These are phyloP conservation scores for Leishmania gerbilli DNA, from an alignment of 208 protist species.

Conservation along the genomic window DNA sequence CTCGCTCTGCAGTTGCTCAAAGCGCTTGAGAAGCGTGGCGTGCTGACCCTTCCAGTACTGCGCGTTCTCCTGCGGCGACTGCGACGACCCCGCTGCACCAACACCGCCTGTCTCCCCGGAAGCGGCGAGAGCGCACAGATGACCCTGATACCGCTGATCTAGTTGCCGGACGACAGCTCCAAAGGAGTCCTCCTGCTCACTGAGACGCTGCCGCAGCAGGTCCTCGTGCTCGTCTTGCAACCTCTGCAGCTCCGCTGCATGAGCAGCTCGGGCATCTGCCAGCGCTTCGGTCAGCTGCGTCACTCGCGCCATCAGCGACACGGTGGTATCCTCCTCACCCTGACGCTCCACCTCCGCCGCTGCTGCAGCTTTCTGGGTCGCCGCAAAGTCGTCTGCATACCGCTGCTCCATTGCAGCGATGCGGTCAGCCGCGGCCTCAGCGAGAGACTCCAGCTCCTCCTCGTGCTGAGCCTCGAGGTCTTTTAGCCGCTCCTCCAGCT, in stretches of 20 bases:
- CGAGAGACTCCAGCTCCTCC: constrained; percentile 56
- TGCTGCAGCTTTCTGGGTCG: not conserved
- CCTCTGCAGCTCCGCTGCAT: constrained; percentile 3
- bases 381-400: constrained; percentile 14
- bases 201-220: constrained; percentile 19
- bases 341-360: not conserved
- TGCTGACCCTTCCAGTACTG: constrained; percentile 39
- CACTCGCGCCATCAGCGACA: constrained; percentile 6
- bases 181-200: constrained; percentile 22
- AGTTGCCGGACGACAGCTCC: constrained; percentile 25
- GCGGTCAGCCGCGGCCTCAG: constrained; percentile 48
- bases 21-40: constrained; percentile 38
- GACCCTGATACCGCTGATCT: constrained; percentile 32
- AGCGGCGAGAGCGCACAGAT: constrained; percentile 6
- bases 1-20: constrained; percentile 52
- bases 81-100: not conserved
- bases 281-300: constrained; percentile 5
- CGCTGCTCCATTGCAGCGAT: constrained; percentile 59
- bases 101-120: not conserved
- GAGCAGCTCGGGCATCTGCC: constrained; percentile 10
- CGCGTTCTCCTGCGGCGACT: not conserved
- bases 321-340: constrained; percentile 1
- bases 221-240: constrained; percentile 15
- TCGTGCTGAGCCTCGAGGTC: constrained; percentile 36
- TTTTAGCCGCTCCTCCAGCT: constrained; percentile 30